Evolutionary conservation across 2,329 filamentous ascomycete genomes (phyloP), one percentile per base, ranked within the genome.

Genomic region (Exophiala oligosperma): DNA sequence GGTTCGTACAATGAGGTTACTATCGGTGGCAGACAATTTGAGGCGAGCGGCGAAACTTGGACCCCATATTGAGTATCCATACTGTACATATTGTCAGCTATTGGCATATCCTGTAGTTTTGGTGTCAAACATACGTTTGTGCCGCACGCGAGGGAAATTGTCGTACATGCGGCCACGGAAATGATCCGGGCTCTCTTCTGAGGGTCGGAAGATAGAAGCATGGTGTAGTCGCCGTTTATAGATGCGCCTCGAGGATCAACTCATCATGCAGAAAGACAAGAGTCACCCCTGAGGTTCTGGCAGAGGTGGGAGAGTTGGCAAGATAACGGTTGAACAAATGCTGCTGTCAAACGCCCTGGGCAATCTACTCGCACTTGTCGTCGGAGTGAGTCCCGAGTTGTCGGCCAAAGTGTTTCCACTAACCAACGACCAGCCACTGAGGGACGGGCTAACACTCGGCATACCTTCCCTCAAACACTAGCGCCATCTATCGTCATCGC

Each of bases 51-150:
- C 92, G 71, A 97, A 97, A 75, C 97, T 92, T 21, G 94, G 94
- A 12, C 91, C 92, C 92, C 94, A 99, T 75, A 93, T 93, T 55
- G 92, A 97, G 76, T 97, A 99, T 71, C 92, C 93, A 84, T 99
- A 97, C 91, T 97, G 70, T 50, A 52, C 14, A 28, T 24, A 29
- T 12, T 6, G 59, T 61, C 48, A 64, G 56, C 37, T 12, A 12
- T 35, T 23, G 43, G 8, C 26, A 28, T 32, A 32, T 54, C 21
- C 26, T 40, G 8, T 29, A 12, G 23, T 21, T 48, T 21, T 32
- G 50, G 46, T 11, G 61, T 53, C 32, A 14, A 26, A 75, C 85
- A 69, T 76, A 95, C 92, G 74, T 97, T 97, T 63, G 92, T 96
- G 61, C 94, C 94, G 73, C 92, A 96, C 60, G 92, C 91, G 59